Percentiles rank a stretch among this genome's conserved stretches.
These are phyloP conservation scores for Neurospora sp. DNA, from an alignment of 495 filamentous ascomycete genomes.

Conservation along the genomic window DNA sequence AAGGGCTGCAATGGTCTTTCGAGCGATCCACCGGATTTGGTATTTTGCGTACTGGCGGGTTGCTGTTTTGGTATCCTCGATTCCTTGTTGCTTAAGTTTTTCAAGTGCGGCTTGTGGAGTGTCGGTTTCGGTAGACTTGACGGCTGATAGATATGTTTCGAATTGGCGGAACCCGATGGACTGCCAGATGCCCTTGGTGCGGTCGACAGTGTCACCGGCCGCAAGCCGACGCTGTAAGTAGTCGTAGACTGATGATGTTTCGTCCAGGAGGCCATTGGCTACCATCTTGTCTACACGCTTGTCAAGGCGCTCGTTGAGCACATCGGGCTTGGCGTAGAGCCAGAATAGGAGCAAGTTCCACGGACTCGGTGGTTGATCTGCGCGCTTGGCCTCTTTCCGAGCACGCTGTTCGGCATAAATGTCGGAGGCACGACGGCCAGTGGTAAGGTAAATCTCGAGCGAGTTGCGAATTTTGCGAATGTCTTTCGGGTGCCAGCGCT, in stretches of 20 bases:
- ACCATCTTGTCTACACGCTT: conserved; percentile 77
- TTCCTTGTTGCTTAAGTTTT: conserved; percentile 23
- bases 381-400: conserved; percentile 17
- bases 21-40: conserved; percentile 79
- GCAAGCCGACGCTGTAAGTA: conserved; percentile 38
- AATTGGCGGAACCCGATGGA: conserved; percentile 95
- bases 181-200: conserved; percentile 79
- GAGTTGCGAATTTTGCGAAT: conserved; percentile 80
- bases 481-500: conserved; percentile 90
- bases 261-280: conserved; percentile 52
- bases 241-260: conserved; percentile 54
- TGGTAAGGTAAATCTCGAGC: conserved; percentile 77
- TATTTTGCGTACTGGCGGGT: conserved; percentile 80
- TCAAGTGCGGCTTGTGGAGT: conserved; percentile 22
- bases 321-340: conserved; percentile 63
- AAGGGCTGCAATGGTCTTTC: conserved; percentile 63
- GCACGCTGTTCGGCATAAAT: conserved; percentile 69
- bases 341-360: conserved; percentile 75
- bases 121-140: conserved; percentile 22
- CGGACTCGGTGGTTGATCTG: conserved; percentile 19
- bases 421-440: conserved; percentile 71
- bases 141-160: conserved; percentile 52
- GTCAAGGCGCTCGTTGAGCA: conserved; percentile 60
- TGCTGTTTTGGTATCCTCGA: conserved; percentile 56
- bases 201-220: conserved; percentile 49